A percentile compares a stretch with the other conserved stretches of the same genome.
Conservation (phyloP, 768 basidiomycete genomes). For the Leucosporidium creatinivorum region DNA sequence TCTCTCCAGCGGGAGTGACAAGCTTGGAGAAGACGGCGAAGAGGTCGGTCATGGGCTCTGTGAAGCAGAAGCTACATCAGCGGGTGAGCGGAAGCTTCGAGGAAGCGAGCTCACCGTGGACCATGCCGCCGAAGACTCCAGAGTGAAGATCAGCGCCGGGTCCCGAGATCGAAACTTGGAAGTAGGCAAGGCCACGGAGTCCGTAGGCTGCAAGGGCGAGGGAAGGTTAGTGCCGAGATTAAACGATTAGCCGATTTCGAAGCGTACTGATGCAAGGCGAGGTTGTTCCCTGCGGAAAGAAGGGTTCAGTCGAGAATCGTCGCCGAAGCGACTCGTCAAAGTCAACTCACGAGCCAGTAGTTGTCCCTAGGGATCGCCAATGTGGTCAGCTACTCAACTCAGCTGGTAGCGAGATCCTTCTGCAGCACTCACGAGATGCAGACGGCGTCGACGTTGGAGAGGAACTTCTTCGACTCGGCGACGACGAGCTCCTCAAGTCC, state of each 20-base stretch:
- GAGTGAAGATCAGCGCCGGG: constrained; percentile 85
- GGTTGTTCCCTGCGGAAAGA: constrained; percentile 38
- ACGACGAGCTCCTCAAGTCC: constrained; percentile 81
- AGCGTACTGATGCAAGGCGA: constrained; percentile 40
- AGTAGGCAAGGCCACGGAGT: constrained; percentile 72
- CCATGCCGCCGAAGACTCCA: constrained; percentile 71
- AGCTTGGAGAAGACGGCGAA: constrained; percentile 75
- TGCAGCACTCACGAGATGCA: constrained; percentile 56
- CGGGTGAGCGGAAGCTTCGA: not conserved
- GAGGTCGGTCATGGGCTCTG: constrained; percentile 84
- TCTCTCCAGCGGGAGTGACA: constrained; percentile 67
- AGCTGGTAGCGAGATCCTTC: not conserved
- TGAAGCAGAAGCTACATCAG: constrained; percentile 3
- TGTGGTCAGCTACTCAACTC: not conserved
- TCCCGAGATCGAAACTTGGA: constrained; percentile 70
- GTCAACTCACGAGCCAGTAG: constrained; percentile 58
- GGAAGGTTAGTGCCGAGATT: not conserved
- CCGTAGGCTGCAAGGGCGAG: constrained; percentile 18
- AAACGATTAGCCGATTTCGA: not conserved
- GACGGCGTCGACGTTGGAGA: constrained; percentile 79
- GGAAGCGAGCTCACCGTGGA: constrained; percentile 50
- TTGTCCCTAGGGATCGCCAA: constrained; percentile 56
- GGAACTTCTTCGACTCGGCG: constrained; percentile 68
- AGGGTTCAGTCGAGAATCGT: not conserved
- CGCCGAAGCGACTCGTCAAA: not conserved